Evolutionary conservation across 73 alveolate genomes (phyloP).

Genomic region (Breviolum minutum): DNA sequence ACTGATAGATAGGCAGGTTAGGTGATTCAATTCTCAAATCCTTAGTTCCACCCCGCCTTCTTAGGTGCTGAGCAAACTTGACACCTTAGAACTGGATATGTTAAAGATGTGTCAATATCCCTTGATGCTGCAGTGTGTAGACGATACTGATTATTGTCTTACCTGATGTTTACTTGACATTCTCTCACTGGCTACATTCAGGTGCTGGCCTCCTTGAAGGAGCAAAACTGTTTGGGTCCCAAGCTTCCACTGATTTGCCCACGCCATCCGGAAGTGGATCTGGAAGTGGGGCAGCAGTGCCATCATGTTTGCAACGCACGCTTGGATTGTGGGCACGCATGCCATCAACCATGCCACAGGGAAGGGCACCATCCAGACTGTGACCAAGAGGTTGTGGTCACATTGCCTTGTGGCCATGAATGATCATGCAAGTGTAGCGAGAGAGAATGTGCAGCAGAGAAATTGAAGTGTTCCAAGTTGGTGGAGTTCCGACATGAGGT

Average conservation of each 20-base stretch:
- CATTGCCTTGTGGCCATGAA: conserved; percentile 59
- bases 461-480: conserved; percentile 31
- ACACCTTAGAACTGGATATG: too few species aligned
- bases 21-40: too few species aligned
- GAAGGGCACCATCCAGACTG: conserved; percentile 31
- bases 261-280: conserved; percentile 8
- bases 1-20: too few species aligned
- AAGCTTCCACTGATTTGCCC: conserved; percentile 71
- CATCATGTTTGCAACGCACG: conserved; percentile 49
- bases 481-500: conserved; percentile 49
- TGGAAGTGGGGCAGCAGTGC: conserved; percentile 61
- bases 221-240: neutral
- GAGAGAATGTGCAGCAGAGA: conserved; percentile 4
- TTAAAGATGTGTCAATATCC: too few species aligned
- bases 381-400: conserved; percentile 23
- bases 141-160: neutral
- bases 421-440: conserved; percentile 23
- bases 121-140: too few species aligned
- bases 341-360: conserved; percentile 29
- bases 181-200: neutral
- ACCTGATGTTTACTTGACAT: neutral
- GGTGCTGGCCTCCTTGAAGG: neutral
- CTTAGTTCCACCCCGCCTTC: too few species aligned
- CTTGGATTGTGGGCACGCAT: conserved; percentile 51
- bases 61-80: too few species aligned